Percentiles rank a stretch among this genome's conserved stretches.
phyloP scores from a whole-genome alignment of 169 alveolate species.

The Babesia divergens region DNA sequence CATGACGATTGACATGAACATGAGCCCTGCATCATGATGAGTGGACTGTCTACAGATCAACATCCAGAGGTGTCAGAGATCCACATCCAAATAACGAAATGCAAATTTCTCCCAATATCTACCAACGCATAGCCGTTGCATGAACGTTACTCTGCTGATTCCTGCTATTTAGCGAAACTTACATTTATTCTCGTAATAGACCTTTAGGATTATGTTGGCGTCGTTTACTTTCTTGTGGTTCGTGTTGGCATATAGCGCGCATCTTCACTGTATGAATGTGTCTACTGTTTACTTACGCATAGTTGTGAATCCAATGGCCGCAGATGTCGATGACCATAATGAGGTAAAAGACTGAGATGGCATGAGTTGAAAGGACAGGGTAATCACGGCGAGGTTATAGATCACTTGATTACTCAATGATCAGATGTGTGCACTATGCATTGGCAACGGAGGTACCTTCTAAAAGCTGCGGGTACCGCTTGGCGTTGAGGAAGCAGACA shows the following conservation, averaged over 20 bases:
- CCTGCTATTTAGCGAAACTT: neutral
- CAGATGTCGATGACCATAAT: slow-evolving; percentile 32
- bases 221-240: slow-evolving; percentile 57
- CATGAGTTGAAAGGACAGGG: neutral
- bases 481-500: slow-evolving; percentile 32
- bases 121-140: neutral
- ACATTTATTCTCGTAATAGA: slow-evolving; percentile 57
- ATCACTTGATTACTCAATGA: neutral
- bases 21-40: slow-evolving; percentile 21
- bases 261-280: slow-evolving; percentile 1
- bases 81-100: neutral
- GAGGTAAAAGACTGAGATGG: slow-evolving; percentile 28
- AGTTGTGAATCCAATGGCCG: slow-evolving; percentile 67
- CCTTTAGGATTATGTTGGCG: slow-evolving; percentile 24
- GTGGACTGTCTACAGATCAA: neutral
- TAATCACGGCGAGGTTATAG: neutral
- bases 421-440: too few relatives aligned
- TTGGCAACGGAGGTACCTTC: slow-evolving; percentile 20
- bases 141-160: too few relatives aligned
- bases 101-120: neutral
- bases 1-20: slow-evolving; percentile 18
- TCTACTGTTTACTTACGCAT: slow-evolving; percentile 38
- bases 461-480: slow-evolving; percentile 37
- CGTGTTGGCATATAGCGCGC: slow-evolving; percentile 26
- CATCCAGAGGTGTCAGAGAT: neutral